Conservation (phyloP, 495 filamentous ascomycete genomes). For the Umbilicaria muhlenbergii region DNA sequence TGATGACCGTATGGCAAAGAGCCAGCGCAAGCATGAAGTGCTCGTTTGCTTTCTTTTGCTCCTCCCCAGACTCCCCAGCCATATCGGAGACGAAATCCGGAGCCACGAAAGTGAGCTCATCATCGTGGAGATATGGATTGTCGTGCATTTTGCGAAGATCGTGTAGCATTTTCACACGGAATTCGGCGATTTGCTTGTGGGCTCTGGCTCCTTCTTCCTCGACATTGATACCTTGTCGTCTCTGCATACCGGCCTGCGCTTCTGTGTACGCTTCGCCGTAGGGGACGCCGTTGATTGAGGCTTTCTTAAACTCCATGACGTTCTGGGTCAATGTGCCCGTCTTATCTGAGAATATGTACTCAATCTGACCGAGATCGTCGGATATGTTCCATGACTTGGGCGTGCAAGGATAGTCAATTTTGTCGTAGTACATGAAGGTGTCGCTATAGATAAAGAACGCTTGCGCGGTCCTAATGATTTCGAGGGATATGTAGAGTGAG, state of each 20-base stretch:
- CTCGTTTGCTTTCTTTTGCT: constrained; percentile 61
- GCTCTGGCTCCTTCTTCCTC: constrained; percentile 62
- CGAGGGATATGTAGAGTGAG: constrained; percentile 91
- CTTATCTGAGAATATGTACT: constrained; percentile 99
- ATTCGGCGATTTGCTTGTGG: constrained; percentile 62
- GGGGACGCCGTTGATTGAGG: constrained; percentile 78
- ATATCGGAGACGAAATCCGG: constrained; percentile 78
- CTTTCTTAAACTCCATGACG: constrained; percentile 99
- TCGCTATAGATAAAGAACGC: constrained; percentile 98
- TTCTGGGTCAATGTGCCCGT: constrained; percentile 97
- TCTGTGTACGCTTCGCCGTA: constrained; percentile 98
- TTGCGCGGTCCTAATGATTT: constrained; percentile 86
- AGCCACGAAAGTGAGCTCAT: constrained; percentile 82
- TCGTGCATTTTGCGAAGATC: constrained; percentile 61
- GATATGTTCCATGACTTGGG: constrained; percentile 99
- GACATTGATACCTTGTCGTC: constrained; percentile 71
- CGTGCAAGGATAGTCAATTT: constrained; percentile 82
- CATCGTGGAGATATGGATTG: constrained; percentile 83
- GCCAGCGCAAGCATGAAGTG: constrained; percentile 93
- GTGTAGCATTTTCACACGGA: constrained; percentile 54
- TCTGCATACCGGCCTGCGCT: constrained; percentile 88
- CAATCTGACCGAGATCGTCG: constrained; percentile 95
- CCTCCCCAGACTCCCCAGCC: constrained; percentile 54
- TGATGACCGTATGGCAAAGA: constrained; percentile 90
- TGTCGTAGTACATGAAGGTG: constrained; percentile 88